Evolutionary conservation across 1,284 basidiomycete genomes (phyloP).

Genomic region (Cronartium quercuum): DNA sequence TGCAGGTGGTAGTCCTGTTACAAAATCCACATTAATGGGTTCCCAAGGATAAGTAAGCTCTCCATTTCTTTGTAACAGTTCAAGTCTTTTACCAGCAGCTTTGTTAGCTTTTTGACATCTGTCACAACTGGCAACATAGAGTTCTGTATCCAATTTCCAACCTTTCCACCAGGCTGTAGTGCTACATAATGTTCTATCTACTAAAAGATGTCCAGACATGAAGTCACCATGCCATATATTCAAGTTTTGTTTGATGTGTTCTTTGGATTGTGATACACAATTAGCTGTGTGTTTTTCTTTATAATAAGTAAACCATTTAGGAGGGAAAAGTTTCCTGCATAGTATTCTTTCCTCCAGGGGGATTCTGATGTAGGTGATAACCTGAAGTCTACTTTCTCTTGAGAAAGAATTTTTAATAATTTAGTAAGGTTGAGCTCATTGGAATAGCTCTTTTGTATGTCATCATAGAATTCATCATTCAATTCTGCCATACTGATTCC

Average conservation of each 20-base stretch:
- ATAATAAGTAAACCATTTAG: neutral
- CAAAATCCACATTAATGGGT: too few species aligned
- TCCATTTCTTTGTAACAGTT: too few species aligned
- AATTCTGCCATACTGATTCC: neutral
- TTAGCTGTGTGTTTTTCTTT: neutral
- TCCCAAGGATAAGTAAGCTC: too few species aligned
- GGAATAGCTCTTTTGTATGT: neutral
- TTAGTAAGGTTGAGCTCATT: neutral
- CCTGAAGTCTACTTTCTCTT: neutral
- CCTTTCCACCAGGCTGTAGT: neutral
- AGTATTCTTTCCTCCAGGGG: neutral
- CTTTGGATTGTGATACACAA: neutral
- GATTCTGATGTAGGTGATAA: neutral
- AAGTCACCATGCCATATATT: neutral
- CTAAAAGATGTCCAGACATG: neutral
- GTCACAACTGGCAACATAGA: neutral
- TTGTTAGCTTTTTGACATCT: neutral
- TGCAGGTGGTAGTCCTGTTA: too few species aligned
- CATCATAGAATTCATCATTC: neutral
- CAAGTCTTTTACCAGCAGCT: neutral
- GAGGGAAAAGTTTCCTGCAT: neutral
- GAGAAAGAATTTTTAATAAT: neutral
- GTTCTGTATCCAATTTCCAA: neutral
- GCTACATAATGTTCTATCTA: neutral
- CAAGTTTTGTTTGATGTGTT: neutral